Conservation (phyloP, 106 monocot genomes). For the Dactylorhiza incarnata region DNA sequence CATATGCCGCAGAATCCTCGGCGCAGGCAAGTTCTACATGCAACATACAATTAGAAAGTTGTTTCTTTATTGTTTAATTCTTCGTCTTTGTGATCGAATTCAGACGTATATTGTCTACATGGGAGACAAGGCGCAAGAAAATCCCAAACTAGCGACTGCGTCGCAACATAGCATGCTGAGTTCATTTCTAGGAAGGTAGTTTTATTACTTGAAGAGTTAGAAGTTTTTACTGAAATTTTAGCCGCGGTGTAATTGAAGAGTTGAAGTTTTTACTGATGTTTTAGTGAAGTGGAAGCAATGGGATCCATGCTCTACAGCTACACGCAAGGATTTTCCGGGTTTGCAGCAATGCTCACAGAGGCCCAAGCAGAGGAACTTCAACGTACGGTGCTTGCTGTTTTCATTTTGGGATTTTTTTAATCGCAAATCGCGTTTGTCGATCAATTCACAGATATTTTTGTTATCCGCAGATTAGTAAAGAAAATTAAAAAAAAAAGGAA, state of each 20-base stretch:
- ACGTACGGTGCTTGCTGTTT: too few relatives aligned
- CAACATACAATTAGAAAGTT: background rate
- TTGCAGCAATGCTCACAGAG: constrained; percentile 20
- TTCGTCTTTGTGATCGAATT: too few relatives aligned
- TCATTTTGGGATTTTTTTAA: too few relatives aligned
- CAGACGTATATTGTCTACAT: constrained; percentile 39
- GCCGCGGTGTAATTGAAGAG: background rate
- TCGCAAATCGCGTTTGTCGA: too few relatives aligned
- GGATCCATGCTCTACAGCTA: constrained; percentile 17
- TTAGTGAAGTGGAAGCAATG: constrained; percentile 18
- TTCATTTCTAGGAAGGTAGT: constrained; percentile 30
- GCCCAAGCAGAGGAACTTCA: constrained; percentile 15
- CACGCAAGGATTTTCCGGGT: constrained; percentile 30
- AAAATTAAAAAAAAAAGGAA: too few relatives aligned
- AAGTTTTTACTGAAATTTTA: too few relatives aligned
- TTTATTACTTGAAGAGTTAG: background rate
- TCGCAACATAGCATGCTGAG: constrained; percentile 28
- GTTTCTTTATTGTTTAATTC: background rate
- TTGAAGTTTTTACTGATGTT: background rate
- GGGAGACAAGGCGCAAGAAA: constrained; percentile 33
- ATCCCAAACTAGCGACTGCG: constrained; percentile 23
- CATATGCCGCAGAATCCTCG: background rate
- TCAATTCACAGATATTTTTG: too few relatives aligned
- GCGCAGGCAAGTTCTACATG: background rate
- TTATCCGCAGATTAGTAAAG: too few relatives aligned